Percentiles rank a stretch among this genome's conserved stretches.
phyloP scores from a whole-genome alignment of 371 early-diverging fungal species.

The Gilbertella persicaria region DNA sequence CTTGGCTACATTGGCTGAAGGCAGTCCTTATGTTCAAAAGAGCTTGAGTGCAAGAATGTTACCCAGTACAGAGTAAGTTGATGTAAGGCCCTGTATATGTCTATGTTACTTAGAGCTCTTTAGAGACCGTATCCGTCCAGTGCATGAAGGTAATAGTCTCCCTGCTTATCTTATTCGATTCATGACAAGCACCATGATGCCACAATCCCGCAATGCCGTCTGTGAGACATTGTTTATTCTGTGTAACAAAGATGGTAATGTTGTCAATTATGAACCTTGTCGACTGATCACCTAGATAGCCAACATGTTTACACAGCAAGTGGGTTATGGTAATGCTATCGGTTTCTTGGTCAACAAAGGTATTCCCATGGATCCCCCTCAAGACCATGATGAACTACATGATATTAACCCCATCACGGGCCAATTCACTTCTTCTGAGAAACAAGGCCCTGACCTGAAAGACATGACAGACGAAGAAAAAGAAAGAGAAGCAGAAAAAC shows the following conservation, averaged over 20 bases:
- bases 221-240: constrained; percentile 76
- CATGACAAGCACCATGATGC: constrained; percentile 71
- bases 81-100: too few species aligned
- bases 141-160: constrained; percentile 70
- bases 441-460: constrained; percentile 54
- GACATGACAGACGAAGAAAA: constrained; percentile 96
- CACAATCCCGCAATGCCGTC: constrained; percentile 65
- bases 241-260: constrained; percentile 78
- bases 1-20: constrained; percentile 48
- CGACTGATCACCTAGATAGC: constrained; percentile 44
- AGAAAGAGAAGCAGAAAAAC: constrained; percentile 88
- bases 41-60: constrained; percentile 44
- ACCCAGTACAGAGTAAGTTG: constrained; percentile 66
- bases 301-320: constrained; percentile 66
- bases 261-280: background rate
- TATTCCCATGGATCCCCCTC: constrained; percentile 49
- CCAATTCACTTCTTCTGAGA: constrained; percentile 49
- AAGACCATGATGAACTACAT: constrained; percentile 4
- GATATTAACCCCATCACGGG: constrained; percentile 89
- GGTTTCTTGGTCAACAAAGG: constrained; percentile 81
- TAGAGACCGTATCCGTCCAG: constrained; percentile 74
- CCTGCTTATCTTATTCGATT: constrained; percentile 71
- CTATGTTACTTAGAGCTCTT: background rate
- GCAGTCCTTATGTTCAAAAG: constrained; percentile 39
- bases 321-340: constrained; percentile 93